phyloP scores from a whole-genome alignment of 1,284 basidiomycete species.

The Fistulinella cinereoalba region DNA sequence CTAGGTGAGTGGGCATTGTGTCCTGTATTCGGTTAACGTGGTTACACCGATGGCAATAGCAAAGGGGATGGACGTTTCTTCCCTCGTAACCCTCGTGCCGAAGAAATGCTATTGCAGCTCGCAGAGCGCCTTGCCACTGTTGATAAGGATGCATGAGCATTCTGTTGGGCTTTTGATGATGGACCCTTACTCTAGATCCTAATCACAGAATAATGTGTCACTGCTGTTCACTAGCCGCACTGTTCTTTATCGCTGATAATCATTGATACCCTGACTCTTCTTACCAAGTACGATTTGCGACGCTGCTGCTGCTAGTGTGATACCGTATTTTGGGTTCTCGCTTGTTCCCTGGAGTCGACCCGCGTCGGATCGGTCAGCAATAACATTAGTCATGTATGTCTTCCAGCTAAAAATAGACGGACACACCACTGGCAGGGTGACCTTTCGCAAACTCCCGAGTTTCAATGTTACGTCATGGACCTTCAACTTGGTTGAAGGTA shows the following conservation, averaged over 20 bases:
- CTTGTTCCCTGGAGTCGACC: too few relatives aligned
- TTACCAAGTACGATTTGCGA: too few relatives aligned
- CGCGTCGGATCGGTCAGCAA: too few relatives aligned
- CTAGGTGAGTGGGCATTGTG: constrained; percentile 45
- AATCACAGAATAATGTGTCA: constrained; percentile 5
- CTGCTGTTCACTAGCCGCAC: constrained; percentile 10
- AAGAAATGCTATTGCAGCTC: constrained; percentile 59
- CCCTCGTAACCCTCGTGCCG: constrained; percentile 61
- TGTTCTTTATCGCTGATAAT: constrained; percentile 3
- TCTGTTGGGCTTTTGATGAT: not conserved
- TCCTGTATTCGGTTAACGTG: not conserved
- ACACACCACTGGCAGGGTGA: too few relatives aligned
- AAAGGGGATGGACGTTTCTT: constrained; percentile 65
- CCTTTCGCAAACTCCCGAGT: too few relatives aligned
- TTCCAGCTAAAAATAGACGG: too few relatives aligned
- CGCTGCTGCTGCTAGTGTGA: too few relatives aligned
- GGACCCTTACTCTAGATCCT: constrained; percentile 2
- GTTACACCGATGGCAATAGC: constrained; percentile 34
- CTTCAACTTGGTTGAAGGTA: too few relatives aligned
- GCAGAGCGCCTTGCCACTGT: constrained; percentile 55
- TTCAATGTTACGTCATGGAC: too few relatives aligned
- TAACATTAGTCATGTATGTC: too few relatives aligned
- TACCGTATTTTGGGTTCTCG: too few relatives aligned
- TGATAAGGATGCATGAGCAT: constrained; percentile 43
- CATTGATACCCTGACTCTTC: not conserved